Conservation (phyloP, 495 filamentous ascomycete genomes). For the Podospora pseudocomata region DNA sequence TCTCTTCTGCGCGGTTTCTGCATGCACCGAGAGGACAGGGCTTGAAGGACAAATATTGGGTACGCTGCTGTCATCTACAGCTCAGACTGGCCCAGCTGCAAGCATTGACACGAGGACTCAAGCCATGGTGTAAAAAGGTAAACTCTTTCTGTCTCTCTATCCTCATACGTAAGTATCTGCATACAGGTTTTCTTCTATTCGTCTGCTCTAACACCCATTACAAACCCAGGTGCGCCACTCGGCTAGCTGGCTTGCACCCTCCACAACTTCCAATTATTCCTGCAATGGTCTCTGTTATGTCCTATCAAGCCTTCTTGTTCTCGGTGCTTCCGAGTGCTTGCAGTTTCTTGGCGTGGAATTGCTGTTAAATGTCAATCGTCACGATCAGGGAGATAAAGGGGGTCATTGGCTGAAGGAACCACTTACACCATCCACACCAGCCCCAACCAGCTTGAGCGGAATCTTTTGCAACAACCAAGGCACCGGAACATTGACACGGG, state of each 20-base stretch:
- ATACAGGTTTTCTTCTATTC: neutral
- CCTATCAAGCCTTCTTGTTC: neutral
- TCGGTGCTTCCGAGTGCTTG: neutral
- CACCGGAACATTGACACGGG: constrained; percentile 35
- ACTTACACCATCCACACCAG: constrained; percentile 44
- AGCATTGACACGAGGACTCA: too few species aligned
- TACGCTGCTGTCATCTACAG: neutral
- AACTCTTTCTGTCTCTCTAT: too few species aligned
- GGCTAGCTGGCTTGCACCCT: neutral
- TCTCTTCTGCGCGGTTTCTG: neutral
- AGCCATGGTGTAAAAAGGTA: too few species aligned
- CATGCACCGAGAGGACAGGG: neutral
- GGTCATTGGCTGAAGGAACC: neutral
- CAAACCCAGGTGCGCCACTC: too few species aligned
- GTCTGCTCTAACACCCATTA: neutral
- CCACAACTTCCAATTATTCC: neutral
- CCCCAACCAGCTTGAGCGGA: constrained; percentile 41
- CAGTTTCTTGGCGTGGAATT: neutral
- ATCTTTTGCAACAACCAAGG: constrained; percentile 36
- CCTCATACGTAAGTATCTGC: neutral
- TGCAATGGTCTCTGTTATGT: neutral
- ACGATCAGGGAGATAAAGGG: neutral
- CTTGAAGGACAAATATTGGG: neutral
- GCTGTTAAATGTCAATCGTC: neutral
- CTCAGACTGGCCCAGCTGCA: neutral